Evolutionary conservation across 2,329 filamentous ascomycete genomes (phyloP), one percentile per base, ranked within the genome.

Genomic region (Fusarium virguliforme): DNA sequence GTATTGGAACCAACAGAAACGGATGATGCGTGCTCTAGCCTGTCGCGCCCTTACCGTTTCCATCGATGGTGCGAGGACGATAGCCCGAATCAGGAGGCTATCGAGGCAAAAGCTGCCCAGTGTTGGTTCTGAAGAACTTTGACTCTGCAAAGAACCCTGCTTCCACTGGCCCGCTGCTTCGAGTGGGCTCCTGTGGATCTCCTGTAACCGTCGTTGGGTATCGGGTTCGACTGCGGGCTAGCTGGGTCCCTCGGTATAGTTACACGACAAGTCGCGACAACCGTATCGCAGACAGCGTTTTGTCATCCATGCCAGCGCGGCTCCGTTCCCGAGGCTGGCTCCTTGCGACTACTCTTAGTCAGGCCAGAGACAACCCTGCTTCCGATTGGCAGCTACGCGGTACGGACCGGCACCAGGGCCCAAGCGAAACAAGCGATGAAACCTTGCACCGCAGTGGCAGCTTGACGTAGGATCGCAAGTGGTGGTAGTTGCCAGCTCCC

Each of bases 1-100:
- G 57, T 51, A 60, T 51, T n/a, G 6, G 24, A 61, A 61, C 50
- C 50, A 61, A 46, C 57, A 53, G 28, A 32, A 38, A 41, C 46
- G 22, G 28, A 24, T 41, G 26, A 46, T 41, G n/a, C 18, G 18
- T 46, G 38, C 28, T 46, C 18, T 35, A 51, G 55, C 35, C 26
- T 34, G 41, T 41, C 32, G 34, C 32, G 35, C 24, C 46, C 35
- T 60, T 54, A 15, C 46, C 15, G 24, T 34, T 60, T 13, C 22
- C 43, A 60, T 37, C 32, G 15, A 41, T n/a, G 35, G 13, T 54
- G 26, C 34, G 46, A 60, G 34, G n/a, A 34, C 26, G 8, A 18
- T 26, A 35, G 12, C 24, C 34, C 46, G 28, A 40, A 37, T 40
- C n/a, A 26, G n/a, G 51, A 41, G 12, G 9, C 4, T 46, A 40